Base-by-base conservation (phyloP, 352 stramenopile species). In the Globisporangium spiculum region DNA sequence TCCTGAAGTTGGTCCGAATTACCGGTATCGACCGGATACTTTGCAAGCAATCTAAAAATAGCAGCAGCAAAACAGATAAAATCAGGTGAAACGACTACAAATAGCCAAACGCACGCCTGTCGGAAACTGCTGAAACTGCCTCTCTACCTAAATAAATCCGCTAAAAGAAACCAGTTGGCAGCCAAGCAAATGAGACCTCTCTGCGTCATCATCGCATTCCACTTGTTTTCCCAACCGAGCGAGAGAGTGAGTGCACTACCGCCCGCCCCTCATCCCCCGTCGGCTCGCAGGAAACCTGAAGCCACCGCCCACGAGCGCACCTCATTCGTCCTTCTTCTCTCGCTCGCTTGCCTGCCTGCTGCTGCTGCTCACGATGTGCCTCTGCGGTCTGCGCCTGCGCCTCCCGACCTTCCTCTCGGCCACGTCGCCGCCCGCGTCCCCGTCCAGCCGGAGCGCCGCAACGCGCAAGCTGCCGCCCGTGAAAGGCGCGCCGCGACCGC, bases 401-500 rank as follows among this genome's bases (percentile, higher is more conserved):
- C 59, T 58, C 34, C 69, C 55, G 56, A 63, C 69, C 16, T 66
- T 38, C 48, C 63, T 66, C 67, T 63, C 63, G 64, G 66, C 26
- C 60, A 34, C 66, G 64, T 67, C 57, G 46, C 72, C 53, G 36
- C 60, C 63, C 30, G 12, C 53, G 20, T 63, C 63, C 20, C 36
- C 38, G 3, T 10, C 65, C 61, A 74, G 41, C 41, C 70, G 53
- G 3, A 63, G 54, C 53, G 62, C 4, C 59, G 80, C 54, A 1
- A 48, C n/a, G 52, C 81, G 78, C 57, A 83, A 86, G 65, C 71
- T 80, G 26, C 60, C 75, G 16, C 44, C 77, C 9, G 22, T 69
- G 20, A 67, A 70, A 14, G 58, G 61, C 54, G 68, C 69, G 66
- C 71, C 65, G 55, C 73, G 57, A 56, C 74, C 67, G 44, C 77